Percentiles rank a stretch among this genome's conserved stretches.
Evolutionary conservation across 2,329 filamentous ascomycete genomes (phyloP).

Genomic region (Cladosporium sp.): DNA sequence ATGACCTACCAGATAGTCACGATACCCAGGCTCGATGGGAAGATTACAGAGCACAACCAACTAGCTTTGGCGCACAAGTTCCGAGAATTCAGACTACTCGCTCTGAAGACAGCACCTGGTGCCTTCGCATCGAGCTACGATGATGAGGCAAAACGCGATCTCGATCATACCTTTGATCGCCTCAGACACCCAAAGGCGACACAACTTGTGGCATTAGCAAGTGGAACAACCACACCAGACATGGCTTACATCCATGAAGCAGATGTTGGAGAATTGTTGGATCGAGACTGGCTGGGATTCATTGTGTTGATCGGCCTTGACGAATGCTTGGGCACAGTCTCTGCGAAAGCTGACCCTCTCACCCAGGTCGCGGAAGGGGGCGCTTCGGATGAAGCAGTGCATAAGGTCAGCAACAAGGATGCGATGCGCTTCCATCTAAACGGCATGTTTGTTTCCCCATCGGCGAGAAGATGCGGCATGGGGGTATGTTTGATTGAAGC

Average conservation of each 20-base stretch:
- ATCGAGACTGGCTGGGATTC: constrained; percentile 30
- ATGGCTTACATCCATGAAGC: neutral
- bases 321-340: constrained; percentile 12
- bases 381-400: neutral
- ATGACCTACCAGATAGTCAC: constrained; percentile 5
- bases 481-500: constrained; percentile 32
- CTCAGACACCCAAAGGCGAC: constrained; percentile 30
- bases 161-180: constrained; percentile 28
- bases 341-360: constrained; percentile 26
- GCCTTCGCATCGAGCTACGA: constrained; percentile 36
- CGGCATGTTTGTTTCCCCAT: constrained; percentile 34
- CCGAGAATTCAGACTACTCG: constrained; percentile 30
- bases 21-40: neutral
- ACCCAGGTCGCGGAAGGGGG: neutral
- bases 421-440: constrained; percentile 30
- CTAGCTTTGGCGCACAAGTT: constrained; percentile 25
- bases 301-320: constrained; percentile 32
- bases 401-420: neutral
- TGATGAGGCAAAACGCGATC: constrained; percentile 25
- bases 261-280: constrained; percentile 18
- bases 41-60: neutral
- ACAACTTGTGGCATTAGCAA: constrained; percentile 27
- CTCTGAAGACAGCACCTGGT: constrained; percentile 31
- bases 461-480: constrained; percentile 31
- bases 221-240: neutral